Conservation (phyloP, 2,329 filamentous ascomycete genomes). For the Didymellaceae sp. region DNA sequence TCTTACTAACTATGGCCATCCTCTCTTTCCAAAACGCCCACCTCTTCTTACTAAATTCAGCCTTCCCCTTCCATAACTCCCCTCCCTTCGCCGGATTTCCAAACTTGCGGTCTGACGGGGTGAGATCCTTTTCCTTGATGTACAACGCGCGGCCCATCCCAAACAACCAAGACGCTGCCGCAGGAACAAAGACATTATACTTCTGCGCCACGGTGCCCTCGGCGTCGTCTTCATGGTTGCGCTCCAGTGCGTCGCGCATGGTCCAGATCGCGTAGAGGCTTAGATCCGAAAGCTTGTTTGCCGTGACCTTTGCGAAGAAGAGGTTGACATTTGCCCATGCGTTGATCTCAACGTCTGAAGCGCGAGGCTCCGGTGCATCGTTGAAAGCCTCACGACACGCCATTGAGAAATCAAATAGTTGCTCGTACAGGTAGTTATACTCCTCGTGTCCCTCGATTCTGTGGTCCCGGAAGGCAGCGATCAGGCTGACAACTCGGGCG, state of each 20-base stretch:
- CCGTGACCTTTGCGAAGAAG: slow-evolving; percentile 37
- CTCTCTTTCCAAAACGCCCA: slow-evolving; percentile 45
- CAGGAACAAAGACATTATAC: slow-evolving; percentile 37
- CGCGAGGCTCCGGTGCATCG: slow-evolving; percentile 32
- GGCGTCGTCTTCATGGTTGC: slow-evolving; percentile 21
- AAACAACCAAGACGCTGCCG: slow-evolving; percentile 40
- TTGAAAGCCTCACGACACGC: slow-evolving; percentile 40
- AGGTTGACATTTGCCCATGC: slow-evolving; percentile 44
- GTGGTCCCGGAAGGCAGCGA: slow-evolving; percentile 36
- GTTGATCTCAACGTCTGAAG: slow-evolving; percentile 30
- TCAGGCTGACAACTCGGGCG: slow-evolving; percentile 27
- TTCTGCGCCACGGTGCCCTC: slow-evolving; percentile 28
- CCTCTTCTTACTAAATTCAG: slow-evolving; percentile 40
- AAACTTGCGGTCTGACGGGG: slow-evolving; percentile 31
- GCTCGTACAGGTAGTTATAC: slow-evolving; percentile 29
- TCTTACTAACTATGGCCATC: slow-evolving; percentile 31
- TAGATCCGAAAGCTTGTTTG: slow-evolving; percentile 21
- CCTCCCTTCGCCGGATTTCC: slow-evolving; percentile 41
- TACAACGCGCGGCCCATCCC: slow-evolving; percentile 30
- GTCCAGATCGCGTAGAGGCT: slow-evolving; percentile 39
- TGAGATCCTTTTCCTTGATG: slow-evolving; percentile 35
- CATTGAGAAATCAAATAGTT: slow-evolving; percentile 32
- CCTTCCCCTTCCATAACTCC: slow-evolving; percentile 37
- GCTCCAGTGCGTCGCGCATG: slow-evolving; percentile 40
- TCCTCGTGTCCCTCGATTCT: slow-evolving; percentile 25